Evolutionary conservation across 257 asterid species (phyloP).

Genomic region (Capsicum pubescens): DNA sequence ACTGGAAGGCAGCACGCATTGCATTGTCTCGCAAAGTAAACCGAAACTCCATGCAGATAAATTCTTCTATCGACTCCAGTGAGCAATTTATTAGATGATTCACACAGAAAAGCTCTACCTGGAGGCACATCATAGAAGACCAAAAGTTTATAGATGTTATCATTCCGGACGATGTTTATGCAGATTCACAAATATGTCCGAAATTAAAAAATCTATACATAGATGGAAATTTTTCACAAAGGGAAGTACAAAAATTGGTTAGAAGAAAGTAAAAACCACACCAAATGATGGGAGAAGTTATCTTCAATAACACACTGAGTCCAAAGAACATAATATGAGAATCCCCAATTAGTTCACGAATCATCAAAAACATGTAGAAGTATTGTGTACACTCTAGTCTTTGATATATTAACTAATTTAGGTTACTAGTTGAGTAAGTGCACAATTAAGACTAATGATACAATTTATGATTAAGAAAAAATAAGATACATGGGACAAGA

Average conservation of each 20-base stretch:
- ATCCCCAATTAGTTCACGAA: conserved; percentile 6
- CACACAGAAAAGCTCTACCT: conserved; percentile 99
- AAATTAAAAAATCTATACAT: conserved; percentile 6
- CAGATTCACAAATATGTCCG: conserved; percentile 13
- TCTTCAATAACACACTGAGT: neutral
- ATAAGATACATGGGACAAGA: too few species aligned
- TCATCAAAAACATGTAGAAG: neutral
- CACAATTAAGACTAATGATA: too few species aligned
- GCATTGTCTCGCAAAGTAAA: conserved; percentile 94
- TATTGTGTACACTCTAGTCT: too few species aligned
- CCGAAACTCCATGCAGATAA: conserved; percentile 97
- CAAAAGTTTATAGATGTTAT: conserved; percentile 7
- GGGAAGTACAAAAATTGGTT: neutral
- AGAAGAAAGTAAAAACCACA: conserved; percentile 8
- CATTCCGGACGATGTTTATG: conserved; percentile 17
- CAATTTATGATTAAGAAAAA: too few species aligned
- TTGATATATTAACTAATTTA: too few species aligned
- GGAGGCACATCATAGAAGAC: conserved; percentile 41
- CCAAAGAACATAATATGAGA: conserved; percentile 20
- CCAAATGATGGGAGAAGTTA: neutral
- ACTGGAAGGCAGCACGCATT: conserved; percentile 57
- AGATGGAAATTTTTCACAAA: neutral
- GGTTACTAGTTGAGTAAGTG: too few species aligned
- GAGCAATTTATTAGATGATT: conserved; percentile 97
- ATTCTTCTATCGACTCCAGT: conserved; percentile 99